Evolutionary conservation across 192 early-diverging fungal species (phyloP), one percentile per base, ranked within the genome.

Genomic region (Coemansia sp.): DNA sequence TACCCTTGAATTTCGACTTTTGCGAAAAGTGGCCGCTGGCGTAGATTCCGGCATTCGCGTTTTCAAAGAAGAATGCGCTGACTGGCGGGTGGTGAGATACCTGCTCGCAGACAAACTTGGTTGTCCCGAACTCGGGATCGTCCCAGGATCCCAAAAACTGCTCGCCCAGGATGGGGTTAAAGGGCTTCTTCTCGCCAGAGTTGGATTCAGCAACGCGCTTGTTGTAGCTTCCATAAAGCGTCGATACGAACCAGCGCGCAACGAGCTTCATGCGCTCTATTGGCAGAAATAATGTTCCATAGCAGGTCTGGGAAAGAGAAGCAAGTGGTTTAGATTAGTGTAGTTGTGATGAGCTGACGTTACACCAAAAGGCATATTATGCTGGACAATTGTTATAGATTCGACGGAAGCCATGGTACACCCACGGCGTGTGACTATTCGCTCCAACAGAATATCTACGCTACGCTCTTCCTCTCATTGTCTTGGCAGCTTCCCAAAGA

Each of bases 231-330:
- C 91, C 91, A 52, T 89, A 89, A 25, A 93, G 79, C 30, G 90
- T 88, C 33, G 88, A 90, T 31, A 93, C 81, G 61, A 88, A 93
- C 91, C 91, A 93, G 56, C 83, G 82, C 27, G 88, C 77, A 15
- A 86, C 84, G 31, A 81, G 84, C 70, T 87, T 69, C 68, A 91
- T 86, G 47, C 90, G 84, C 40, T 89, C 88, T 63, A 69, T 37
- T 45, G 0, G 23, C 11, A 23, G 13, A 36, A 23, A 20, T 45
- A 11, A 47, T 17, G 20, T 33, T 19, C 15, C 4, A n/a, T n/a
- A n/a, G n/a, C n/a, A n/a, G 52, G 5, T 30, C 45, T n/a, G 15
- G 38, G 4, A 41, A 41, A 10, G 17, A 41, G 13, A 41, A 41
- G 13, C 2, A 13, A 17, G 10, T 17, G 13, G 38, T 41, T 3